Base-by-base conservation (phyloP, 176 grass and related monocot species). In the Juncus effusus region DNA sequence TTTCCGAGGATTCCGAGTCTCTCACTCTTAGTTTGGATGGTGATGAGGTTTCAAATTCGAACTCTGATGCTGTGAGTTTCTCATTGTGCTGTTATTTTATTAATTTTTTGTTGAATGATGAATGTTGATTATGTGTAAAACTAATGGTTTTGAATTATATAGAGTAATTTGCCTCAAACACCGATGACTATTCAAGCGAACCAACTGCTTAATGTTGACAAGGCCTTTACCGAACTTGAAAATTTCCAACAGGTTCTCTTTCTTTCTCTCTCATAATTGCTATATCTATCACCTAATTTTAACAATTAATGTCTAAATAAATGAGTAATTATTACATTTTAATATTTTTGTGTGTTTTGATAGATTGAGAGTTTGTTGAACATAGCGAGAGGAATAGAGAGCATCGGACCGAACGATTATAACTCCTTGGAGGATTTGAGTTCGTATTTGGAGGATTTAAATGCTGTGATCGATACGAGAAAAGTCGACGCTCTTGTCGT, bases 401-500 rank as follows among this genome's bases (percentile, higher is more conserved):
- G 67, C 61, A 54, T 93, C 57, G 80, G 84, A 59, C 82, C 61
- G 56, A 82, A 61, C 39, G 69, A 89, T 52, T 92, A 87, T 72
- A 84, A 61, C 78, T 99, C 88, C 36, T 63, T 99, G 3, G 85
- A 90, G 65, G 80, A 93, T 49, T 78, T 99, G 64, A 84, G 78
- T 75, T 89, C 88, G 8, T 90, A 74, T 72, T 76, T 99, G 10
- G 85, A 99, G 73, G 82, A 99, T 60, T 63, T 99, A 60, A 99
- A 86, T 83, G 85, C 88, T 59, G 88, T 93, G 54, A 81, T 93
- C 67, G 85, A 99, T 80, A 99, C 85, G 2, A 72, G 94, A 67
- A 93, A 82, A 40, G 85, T 99, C 39, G 94, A 99, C 64, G 88
- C 85, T 4, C 88, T 99, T 79, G 88, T 89, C 52, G 88, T 99